Conservation (phyloP, 768 basidiomycete species). For the Galerina marginata region DNA sequence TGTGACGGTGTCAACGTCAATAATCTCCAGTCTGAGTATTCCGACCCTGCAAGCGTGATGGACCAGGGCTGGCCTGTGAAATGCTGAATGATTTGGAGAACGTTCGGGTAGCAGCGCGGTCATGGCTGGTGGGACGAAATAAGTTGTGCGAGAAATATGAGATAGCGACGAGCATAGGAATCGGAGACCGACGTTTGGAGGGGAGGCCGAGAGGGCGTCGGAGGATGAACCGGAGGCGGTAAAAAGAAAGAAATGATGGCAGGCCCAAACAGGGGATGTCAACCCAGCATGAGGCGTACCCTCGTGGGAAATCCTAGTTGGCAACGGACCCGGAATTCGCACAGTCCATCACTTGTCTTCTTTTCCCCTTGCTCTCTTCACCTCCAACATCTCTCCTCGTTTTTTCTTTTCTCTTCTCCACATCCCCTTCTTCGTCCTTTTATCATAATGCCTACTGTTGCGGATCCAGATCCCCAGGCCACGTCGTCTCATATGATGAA, state of each 20-base stretch:
- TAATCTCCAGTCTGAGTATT: background rate
- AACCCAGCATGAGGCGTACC: slow-evolving; percentile 39
- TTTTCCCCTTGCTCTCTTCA: slow-evolving; percentile 48
- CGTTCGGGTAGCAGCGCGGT: too few relatives aligned
- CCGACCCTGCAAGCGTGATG: background rate
- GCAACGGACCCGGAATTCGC: slow-evolving; percentile 49
- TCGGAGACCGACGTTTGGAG: background rate
- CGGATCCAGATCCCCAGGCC: slow-evolving; percentile 54
- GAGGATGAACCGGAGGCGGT: slow-evolving; percentile 15
- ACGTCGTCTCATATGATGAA: slow-evolving; percentile 97
- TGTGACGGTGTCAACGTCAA: background rate
- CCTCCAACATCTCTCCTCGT: slow-evolving; percentile 52
- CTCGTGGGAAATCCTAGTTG: slow-evolving; percentile 50
- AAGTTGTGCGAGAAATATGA: background rate
- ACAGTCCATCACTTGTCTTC: slow-evolving; percentile 29
- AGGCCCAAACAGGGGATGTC: slow-evolving; percentile 36
- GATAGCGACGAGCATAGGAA: background rate
- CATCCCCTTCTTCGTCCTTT: too few relatives aligned
- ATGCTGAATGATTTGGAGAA: too few relatives aligned
- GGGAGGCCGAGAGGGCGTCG: background rate
- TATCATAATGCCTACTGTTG: slow-evolving; percentile 39
- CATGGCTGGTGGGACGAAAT: too few relatives aligned
- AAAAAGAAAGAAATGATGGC: slow-evolving; percentile 22
- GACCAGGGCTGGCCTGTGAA: background rate
- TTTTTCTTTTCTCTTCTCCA: slow-evolving; percentile 35